Evolutionary conservation across 2,329 filamentous ascomycete genomes (phyloP), one percentile per base, ranked within the genome.

Genomic region (Calonectria ilicicola): DNA sequence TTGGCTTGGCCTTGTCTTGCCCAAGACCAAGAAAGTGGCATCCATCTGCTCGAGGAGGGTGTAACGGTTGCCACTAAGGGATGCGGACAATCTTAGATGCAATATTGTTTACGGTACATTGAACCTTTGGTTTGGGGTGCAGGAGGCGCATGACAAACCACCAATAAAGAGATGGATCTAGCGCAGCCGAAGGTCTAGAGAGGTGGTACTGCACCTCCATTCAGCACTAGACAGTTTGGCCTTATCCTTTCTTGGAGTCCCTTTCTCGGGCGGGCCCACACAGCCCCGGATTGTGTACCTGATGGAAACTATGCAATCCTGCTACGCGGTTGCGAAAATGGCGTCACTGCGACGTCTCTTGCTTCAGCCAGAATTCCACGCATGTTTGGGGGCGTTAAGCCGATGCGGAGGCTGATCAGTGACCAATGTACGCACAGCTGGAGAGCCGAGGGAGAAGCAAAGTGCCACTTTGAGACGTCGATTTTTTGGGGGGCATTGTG

Each of bases 21-120:
- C 62, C 40, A 58, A 9, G 23, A 42, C 65, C 58, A 65, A 65
- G 27, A 14, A 58, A 38, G 15, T 26, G n/a, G 19, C 65, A 35
- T 67, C 38, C 42, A 58, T 38, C 19, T 44, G 65, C 42, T 53
- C 15, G 29, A 58, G 23, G 60, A 79, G 44, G 51, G 53, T 72
- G 66, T 51, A 79, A 79, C 74, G 66, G 72, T 77, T 73, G 78
- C 78, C 76, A 69, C 76, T 47, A 69, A 70, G 68, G 68, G 27
- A 67, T 72, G 58, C 56, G 56, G 69, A 64, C 44, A 62, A 70
- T 66, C 53, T 69, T 65, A 68, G 69, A 60, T 66, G 63, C 65
- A 74, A 44, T 49, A 40, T 67, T 69, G 69, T 68, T 75, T 53
- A 74, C 58, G 70, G 72, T 60, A 70, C 60, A 77, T 77, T 79